Evolutionary conservation across 176 grass and related monocot genomes (phyloP).

Genomic region (Phoenix dactylifera): DNA sequence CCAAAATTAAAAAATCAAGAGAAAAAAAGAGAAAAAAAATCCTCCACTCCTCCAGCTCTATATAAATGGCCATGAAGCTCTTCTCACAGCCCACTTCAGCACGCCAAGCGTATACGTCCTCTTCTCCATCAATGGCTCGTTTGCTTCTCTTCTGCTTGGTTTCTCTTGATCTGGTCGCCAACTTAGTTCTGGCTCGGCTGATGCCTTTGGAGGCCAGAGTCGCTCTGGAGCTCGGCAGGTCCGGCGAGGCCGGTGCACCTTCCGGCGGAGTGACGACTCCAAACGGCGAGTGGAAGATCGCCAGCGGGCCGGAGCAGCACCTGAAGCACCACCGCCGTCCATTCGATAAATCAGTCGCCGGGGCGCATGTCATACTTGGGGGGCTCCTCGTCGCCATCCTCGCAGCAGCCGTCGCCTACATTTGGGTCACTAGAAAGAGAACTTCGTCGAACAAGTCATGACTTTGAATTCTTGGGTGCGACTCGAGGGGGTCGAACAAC

Average conservation of each 20-base stretch:
- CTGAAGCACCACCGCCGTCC: not conserved
- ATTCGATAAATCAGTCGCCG: slow-evolving; percentile 24
- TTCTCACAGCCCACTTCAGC: too few species aligned
- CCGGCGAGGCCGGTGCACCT: not conserved
- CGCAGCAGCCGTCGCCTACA: slow-evolving; percentile 25
- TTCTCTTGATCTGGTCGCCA: not conserved
- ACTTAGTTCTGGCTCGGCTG: not conserved
- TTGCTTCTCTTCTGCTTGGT: slow-evolving; percentile 2
- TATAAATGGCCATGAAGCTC: too few species aligned
- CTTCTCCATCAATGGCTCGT: not conserved
- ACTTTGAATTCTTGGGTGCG: not conserved
- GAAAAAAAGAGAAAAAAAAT: too few species aligned
- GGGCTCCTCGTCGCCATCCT: slow-evolving; percentile 17
- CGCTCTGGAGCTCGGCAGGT: not conserved
- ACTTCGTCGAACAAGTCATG: slow-evolving; percentile 19
- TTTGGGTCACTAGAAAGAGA: slow-evolving; percentile 30
- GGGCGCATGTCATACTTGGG: slow-evolving; percentile 29
- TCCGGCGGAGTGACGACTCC: not conserved
- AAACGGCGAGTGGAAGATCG: not conserved
- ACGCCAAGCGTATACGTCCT: too few species aligned
- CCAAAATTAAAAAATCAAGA: too few species aligned
- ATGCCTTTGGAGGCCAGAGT: slow-evolving; percentile 2
- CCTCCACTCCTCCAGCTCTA: too few species aligned
- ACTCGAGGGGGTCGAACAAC: too few species aligned
- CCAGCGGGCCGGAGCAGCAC: not conserved